phyloP scores from a whole-genome alignment of 2,329 filamentous ascomycete species.

The Stachybotrys elegans region DNA sequence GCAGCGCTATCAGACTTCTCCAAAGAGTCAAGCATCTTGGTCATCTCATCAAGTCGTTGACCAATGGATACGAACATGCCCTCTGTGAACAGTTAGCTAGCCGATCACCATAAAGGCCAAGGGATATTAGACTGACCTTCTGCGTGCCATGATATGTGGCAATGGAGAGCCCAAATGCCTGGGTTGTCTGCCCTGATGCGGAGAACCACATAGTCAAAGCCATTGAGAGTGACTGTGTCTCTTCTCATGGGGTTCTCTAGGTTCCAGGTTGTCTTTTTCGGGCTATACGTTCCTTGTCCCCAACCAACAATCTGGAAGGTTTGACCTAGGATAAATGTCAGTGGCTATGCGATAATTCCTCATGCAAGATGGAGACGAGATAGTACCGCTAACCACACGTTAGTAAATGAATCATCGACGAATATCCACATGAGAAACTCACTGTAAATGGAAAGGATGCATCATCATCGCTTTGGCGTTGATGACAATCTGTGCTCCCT shows the following conservation, averaged over 20 bases:
- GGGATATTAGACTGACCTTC: conserved; percentile 26
- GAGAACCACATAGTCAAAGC: conserved; percentile 41
- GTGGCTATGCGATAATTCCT: not conserved
- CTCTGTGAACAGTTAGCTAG: no score
- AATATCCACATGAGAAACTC: not conserved
- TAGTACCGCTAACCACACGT: not conserved
- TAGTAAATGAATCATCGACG: not conserved
- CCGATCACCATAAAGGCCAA: no score
- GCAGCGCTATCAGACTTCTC: no score
- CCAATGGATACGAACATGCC: no score
- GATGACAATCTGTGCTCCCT: conserved; percentile 16
- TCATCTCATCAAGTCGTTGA: no score
- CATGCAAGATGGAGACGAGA: not conserved
- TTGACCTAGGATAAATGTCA: conserved; percentile 27
- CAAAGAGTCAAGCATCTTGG: no score
- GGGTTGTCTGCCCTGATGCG: conserved; percentile 46
- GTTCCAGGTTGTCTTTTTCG: conserved; percentile 6
- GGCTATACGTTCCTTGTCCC: conserved; percentile 12
- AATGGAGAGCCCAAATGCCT: conserved; percentile 48
- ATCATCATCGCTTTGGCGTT: conserved; percentile 16
- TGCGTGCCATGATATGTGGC: conserved; percentile 47
- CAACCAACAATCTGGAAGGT: conserved; percentile 36
- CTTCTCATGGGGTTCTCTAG: conserved; percentile 15
- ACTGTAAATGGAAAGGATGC: conserved; percentile 17
- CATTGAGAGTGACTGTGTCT: conserved; percentile 37